phyloP scores from a whole-genome alignment of 805 yeast species.

The Schwanniomyces yamadae region DNA sequence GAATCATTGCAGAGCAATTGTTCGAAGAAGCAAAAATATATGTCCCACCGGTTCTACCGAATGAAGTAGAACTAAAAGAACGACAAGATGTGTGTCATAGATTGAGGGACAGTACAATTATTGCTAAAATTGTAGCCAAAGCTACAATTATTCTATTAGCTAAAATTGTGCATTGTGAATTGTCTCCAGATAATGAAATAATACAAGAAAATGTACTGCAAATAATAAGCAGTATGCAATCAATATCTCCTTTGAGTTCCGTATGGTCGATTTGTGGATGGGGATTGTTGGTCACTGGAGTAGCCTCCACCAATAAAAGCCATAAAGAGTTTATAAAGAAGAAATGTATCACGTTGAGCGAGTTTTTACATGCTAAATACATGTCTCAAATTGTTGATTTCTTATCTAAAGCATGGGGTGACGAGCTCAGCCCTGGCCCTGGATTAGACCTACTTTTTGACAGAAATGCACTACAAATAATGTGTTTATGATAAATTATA shows the following conservation, averaged over 20 bases:
- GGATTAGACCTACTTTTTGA: conserved; percentile 5
- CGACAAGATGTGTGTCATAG: background rate
- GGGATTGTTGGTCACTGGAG: conserved; percentile 2
- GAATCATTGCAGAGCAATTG: background rate
- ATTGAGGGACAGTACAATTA: conserved; percentile 3
- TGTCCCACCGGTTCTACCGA: conserved; percentile 1
- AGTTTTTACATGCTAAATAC: conserved; percentile 3
- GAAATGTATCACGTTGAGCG: conserved; percentile 1
- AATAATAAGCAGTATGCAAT: background rate
- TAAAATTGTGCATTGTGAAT: background rate
- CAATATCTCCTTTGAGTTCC: conserved; percentile 1
- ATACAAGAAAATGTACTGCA: conserved; percentile 2
- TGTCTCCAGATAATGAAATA: background rate
- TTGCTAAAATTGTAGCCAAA: conserved; percentile 2
- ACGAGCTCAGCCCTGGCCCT: background rate
- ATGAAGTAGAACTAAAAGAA: background rate
- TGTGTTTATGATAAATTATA: conserved; percentile 3
- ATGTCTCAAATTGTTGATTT: conserved; percentile 2
- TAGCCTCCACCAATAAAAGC: background rate
- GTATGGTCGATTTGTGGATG: conserved; percentile 5
- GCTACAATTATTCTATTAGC: background rate
- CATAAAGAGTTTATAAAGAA: conserved; percentile 2
- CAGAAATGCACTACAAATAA: background rate
- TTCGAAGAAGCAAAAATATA: background rate
- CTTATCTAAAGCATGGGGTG: conserved; percentile 4